phyloP scores from a whole-genome alignment of 306 rosid species.

The Mimosa bimucronata region DNA sequence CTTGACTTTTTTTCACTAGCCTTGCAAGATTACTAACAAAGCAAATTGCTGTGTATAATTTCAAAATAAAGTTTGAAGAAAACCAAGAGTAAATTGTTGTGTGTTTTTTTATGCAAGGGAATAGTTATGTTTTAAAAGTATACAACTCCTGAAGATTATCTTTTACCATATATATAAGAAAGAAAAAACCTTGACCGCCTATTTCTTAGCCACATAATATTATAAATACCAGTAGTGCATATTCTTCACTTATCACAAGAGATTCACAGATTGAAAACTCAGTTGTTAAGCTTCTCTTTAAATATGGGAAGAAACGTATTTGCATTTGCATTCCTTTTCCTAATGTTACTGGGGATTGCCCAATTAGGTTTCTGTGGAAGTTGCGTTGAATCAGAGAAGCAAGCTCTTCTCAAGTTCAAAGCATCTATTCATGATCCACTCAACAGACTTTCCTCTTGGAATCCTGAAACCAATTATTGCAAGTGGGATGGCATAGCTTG shows the following conservation, averaged over 20 bases:
- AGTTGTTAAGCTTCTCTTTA: background rate
- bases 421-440: background rate
- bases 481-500: background rate
- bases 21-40: too few species aligned
- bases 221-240: background rate
- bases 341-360: background rate
- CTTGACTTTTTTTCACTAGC: too few species aligned
- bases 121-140: too few species aligned
- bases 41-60: too few species aligned
- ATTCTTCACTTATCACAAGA: background rate
- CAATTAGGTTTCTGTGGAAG: background rate
- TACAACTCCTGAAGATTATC: too few species aligned
- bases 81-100: too few species aligned
- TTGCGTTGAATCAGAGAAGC: slow-evolving; percentile 2
- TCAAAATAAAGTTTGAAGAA: too few species aligned
- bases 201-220: background rate
- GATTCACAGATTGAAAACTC: background rate
- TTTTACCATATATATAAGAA: too few species aligned
- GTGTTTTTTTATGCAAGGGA: too few species aligned
- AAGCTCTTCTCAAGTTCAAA: background rate
- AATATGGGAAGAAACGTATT: background rate
- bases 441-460: background rate
- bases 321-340: background rate
- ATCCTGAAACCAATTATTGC: background rate
- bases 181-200: background rate